Percentiles rank a stretch among this genome's conserved stretches.
Conservation (phyloP, 1,139 yeast species). For the Arxiozyma slooffiae region DNA sequence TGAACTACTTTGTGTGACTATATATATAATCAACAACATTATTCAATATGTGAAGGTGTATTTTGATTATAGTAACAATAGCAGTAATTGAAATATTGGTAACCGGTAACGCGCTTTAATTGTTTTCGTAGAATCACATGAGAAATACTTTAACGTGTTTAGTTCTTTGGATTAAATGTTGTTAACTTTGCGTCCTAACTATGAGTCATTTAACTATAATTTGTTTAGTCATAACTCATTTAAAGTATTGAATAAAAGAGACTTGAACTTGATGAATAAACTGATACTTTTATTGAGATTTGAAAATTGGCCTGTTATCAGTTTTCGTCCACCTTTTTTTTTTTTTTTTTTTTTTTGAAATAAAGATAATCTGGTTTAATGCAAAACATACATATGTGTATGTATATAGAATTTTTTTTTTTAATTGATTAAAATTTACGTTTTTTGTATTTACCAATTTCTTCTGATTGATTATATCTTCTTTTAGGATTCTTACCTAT, state of each 20-base stretch:
- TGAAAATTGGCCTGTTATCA: not conserved
- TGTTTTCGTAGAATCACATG: slow-evolving; percentile 1
- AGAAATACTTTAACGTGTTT: not conserved
- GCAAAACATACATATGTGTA: not conserved
- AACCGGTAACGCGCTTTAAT: not conserved
- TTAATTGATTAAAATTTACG: not conserved
- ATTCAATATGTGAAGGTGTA: not conserved
- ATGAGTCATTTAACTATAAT: not conserved
- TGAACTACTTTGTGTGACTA: too few relatives aligned
- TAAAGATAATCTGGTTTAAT: not conserved
- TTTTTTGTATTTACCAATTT: not conserved
- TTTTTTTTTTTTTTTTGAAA: not conserved
- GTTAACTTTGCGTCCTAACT: not conserved
- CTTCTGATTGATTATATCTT: not conserved
- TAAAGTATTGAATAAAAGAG: not conserved
- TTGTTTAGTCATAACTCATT: not conserved
- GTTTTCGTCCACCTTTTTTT: too few relatives aligned
- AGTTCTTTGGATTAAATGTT: slow-evolving; percentile 1
- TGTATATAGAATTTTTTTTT: not conserved
- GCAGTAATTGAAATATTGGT: not conserved
- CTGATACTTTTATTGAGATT: not conserved
- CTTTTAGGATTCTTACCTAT: not conserved
- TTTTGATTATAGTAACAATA: too few relatives aligned
- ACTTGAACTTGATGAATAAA: slow-evolving; percentile 1
- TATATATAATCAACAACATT: too few relatives aligned